Conservation (phyloP, 768 basidiomycete genomes). For the Amanita rimosa region DNA sequence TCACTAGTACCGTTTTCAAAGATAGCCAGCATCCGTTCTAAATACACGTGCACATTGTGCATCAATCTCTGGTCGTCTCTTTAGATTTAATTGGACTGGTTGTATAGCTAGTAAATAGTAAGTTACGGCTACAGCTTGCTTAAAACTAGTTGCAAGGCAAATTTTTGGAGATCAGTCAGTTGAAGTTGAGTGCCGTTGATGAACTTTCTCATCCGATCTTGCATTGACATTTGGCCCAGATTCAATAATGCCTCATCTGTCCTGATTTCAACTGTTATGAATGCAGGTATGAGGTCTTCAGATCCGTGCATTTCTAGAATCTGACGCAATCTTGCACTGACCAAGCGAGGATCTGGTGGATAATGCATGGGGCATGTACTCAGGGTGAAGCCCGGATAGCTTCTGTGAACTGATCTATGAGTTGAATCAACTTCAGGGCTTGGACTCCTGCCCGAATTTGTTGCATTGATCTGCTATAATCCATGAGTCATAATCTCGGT, state of each 20-base stretch:
- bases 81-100: too few relatives aligned
- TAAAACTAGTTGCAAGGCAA: background rate
- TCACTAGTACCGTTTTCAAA: conserved; percentile 14
- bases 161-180: conserved; percentile 4
- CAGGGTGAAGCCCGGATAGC: background rate
- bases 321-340: conserved; percentile 9
- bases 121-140: background rate
- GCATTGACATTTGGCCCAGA: conserved; percentile 5
- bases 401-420: background rate
- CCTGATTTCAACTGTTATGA: conserved; percentile 14
- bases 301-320: conserved; percentile 12
- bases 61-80: too few relatives aligned
- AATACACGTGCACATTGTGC: conserved; percentile 13
- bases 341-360: conserved; percentile 5
- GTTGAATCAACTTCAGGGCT: background rate
- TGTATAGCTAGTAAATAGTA: background rate
- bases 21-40: conserved; percentile 16
- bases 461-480: background rate
- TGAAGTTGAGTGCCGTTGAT: background rate
- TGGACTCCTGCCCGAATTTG: background rate
- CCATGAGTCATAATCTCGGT: background rate
- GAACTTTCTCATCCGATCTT: background rate
- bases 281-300: conserved; percentile 16
- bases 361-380: conserved; percentile 13
- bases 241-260: conserved; percentile 12